These are phyloP conservation scores for Ceratorhiza oryzae-sativae DNA, from an alignment of 1,284 basidiomycete species.

Conservation along the genomic window DNA sequence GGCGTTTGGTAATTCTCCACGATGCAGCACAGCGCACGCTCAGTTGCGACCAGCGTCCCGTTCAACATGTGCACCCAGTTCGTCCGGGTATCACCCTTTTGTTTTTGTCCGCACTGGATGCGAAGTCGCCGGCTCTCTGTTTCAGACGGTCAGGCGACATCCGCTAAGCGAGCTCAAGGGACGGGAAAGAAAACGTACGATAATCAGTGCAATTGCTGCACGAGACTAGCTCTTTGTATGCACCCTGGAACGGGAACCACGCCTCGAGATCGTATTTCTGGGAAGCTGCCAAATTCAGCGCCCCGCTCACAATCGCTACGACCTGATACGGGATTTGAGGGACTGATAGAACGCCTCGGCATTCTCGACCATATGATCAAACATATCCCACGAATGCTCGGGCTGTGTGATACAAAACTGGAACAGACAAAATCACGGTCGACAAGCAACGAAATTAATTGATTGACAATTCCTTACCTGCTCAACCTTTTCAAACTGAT, in stretches of 20 bases:
- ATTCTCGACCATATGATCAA: slow-evolving; percentile 89
- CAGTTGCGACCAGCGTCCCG: slow-evolving; percentile 96
- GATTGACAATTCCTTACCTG: slow-evolving; percentile 52
- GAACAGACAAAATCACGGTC: not conserved
- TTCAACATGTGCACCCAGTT: slow-evolving; percentile 97
- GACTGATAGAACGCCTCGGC: slow-evolving; percentile 97
- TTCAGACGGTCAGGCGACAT: slow-evolving; percentile 6
- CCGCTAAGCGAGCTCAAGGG: slow-evolving; percentile 1
- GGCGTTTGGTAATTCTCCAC: slow-evolving; percentile 99
- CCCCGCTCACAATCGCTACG: slow-evolving; percentile 96
- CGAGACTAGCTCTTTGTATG: slow-evolving; percentile 94
- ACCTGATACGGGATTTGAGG: slow-evolving; percentile 90
- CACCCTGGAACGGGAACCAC: slow-evolving; percentile 98
- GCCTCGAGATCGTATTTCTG: slow-evolving; percentile 99
- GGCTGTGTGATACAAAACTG: slow-evolving; percentile 96
- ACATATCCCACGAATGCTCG: slow-evolving; percentile 91
- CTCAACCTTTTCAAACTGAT: slow-evolving; percentile 99
- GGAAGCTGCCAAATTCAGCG: slow-evolving; percentile 94
- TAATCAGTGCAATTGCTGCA: slow-evolving; percentile 96
- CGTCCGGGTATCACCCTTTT: slow-evolving; percentile 85
- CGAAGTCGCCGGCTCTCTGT: slow-evolving; percentile 89
- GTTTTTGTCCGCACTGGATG: slow-evolving; percentile 88
- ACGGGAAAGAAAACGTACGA: slow-evolving; percentile 63
- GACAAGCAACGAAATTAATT: slow-evolving; percentile 13
- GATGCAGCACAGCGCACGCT: slow-evolving; percentile 94